Evolutionary conservation across 1,284 basidiomycete species (phyloP).

Genomic region (Cronartium quercuum): DNA sequence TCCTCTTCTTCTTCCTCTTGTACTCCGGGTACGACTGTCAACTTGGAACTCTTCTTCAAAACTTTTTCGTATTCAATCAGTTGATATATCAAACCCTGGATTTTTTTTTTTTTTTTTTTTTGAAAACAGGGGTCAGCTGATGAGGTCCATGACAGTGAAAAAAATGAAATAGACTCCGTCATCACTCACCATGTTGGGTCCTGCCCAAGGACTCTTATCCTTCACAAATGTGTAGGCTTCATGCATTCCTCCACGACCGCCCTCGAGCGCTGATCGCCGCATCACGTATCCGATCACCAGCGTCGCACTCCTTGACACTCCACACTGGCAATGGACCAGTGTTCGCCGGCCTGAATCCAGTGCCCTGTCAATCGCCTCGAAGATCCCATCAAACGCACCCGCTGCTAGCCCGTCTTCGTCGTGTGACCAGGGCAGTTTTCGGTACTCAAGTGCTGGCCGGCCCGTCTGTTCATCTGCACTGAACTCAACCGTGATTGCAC

Average conservation of each 20-base stretch:
- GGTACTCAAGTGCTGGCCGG: conserved; percentile 74
- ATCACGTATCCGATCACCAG: conserved; percentile 89
- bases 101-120: neutral
- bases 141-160: neutral
- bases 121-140: conserved; percentile 33
- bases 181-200: conserved; percentile 79
- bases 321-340: conserved; percentile 91
- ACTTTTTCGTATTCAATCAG: conserved; percentile 74
- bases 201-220: conserved; percentile 75
- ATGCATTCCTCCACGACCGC: conserved; percentile 65
- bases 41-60: neutral
- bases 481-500: conserved; percentile 16
- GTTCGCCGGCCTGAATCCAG: conserved; percentile 67
- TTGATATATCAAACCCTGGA: conserved; percentile 76
- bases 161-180: conserved; percentile 38
- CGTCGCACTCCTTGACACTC: conserved; percentile 88
- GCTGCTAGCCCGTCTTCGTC: conserved; percentile 27
- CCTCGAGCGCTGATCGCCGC: conserved; percentile 71
- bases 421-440: conserved; percentile 91
- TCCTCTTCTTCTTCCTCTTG: conserved; percentile 43
- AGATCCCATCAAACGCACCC: conserved; percentile 66
- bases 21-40: neutral
- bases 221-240: conserved; percentile 68
- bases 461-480: conserved; percentile 58
- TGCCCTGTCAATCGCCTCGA: conserved; percentile 72